Evolutionary conservation across 352 stramenopile genomes (phyloP).

Genomic region (Paralagenidium karlingii): DNA sequence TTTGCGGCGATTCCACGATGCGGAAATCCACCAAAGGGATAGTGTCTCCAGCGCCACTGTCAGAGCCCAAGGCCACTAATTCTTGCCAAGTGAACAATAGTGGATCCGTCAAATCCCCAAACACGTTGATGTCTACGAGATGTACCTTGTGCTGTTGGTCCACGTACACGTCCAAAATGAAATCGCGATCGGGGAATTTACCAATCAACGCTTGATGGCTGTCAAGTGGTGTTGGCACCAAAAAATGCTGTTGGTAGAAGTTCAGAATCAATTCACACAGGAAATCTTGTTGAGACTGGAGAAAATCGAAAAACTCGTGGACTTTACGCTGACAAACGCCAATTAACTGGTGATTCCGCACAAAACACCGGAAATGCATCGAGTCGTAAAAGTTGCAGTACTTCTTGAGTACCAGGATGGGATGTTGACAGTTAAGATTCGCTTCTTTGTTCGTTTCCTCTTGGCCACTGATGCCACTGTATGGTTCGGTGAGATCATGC

Average conservation of each 20-base stretch:
- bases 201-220: constrained; percentile 11
- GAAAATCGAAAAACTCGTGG: constrained; percentile 86
- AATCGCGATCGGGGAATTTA: constrained; percentile 60
- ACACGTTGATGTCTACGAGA: constrained; percentile 94
- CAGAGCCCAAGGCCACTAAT: constrained; percentile 15
- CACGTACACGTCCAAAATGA: constrained; percentile 91
- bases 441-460: neutral
- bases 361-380: constrained; percentile 94
- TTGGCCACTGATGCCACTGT: constrained; percentile 10
- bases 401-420: constrained; percentile 88
- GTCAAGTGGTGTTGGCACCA: constrained; percentile 4
- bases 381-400: constrained; percentile 92
- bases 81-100: constrained; percentile 92
- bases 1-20: constrained; percentile 50
- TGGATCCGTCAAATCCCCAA: constrained; percentile 82
- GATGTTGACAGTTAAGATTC: neutral
- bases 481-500: constrained; percentile 84
- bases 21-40: constrained; percentile 60
- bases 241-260: constrained; percentile 50
- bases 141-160: constrained; percentile 87
- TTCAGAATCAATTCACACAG: constrained; percentile 50
- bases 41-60: constrained; percentile 16
- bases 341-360: constrained; percentile 63
- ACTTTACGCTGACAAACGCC: constrained; percentile 87
- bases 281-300: constrained; percentile 57